Evolutionary conservation across 225 moss, liverwort and hornwort genomes (phyloP), one percentile per base, ranked within the genome.

Genomic region (Sphagnum tenellum): DNA sequence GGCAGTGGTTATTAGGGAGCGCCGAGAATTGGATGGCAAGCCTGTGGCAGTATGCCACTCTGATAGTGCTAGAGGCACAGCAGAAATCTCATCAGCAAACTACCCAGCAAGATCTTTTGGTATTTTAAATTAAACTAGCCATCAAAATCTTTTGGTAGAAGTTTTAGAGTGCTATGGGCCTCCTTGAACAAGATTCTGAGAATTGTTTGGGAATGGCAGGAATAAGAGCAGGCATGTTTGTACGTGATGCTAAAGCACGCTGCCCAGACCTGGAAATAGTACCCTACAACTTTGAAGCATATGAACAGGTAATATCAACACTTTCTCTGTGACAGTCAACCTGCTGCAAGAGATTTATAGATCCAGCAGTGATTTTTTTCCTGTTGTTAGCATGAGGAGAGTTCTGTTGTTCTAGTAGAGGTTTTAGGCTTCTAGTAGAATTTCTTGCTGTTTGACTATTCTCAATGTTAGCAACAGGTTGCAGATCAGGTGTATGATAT

Each of bases 31-130:
- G 58, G 65, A 53, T 59, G 89, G 77, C 55, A 98, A 93, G 76
- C 86, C 93, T 8, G 93, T 98, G 71, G 98, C 93, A 59, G 90
- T 98, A 59, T 98, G 98, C 69, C 98, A 98, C 77, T 98, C 98
- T 78, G 81, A 89, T 72, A 93, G 90, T 76, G 84, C 83, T 48
- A 81, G 82, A 62, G 93, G 98, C 67, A 98, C 90, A 68, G 98
- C 85, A 59, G 98, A 98, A 80, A 93, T 98, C 63, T 98, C 98
- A 57, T 98, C 98, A 59, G 93, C 98, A 75, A 98, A 98, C 76
- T 98, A 98, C 76, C 81, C 90, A 80, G 93, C 98, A 68, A 81
- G 98, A 78, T 76, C 90, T 65, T 98, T 77, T 71, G 93, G 93
- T 98, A 29, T 29, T 29, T 29, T 29, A 0, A 29, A 29, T 29